Percentiles rank a stretch among this genome's conserved stretches.
These are phyloP conservation scores for Vaccinium myrtillus DNA, from an alignment of 148 eudicot genomes.

Conservation along the genomic window DNA sequence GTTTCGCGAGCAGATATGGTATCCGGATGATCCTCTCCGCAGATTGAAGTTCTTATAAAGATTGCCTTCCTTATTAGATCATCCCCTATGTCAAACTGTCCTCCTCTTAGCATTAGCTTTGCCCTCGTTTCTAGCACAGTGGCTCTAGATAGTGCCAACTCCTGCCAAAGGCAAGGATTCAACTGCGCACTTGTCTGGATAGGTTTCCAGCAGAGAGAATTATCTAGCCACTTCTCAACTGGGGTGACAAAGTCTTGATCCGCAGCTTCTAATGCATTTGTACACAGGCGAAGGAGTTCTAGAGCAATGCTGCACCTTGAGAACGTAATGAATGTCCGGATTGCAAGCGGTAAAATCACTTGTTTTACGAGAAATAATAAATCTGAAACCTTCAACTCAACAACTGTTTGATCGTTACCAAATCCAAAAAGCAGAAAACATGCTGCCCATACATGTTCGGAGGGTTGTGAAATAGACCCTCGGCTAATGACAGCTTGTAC, in stretches of 20 bases:
- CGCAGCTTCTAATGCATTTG: slow-evolving; percentile 80
- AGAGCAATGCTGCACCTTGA: slow-evolving; percentile 78
- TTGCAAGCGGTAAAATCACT: slow-evolving; percentile 72
- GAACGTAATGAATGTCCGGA: slow-evolving; percentile 68
- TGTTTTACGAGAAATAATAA: slow-evolving; percentile 65
- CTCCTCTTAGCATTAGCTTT: slow-evolving; percentile 93
- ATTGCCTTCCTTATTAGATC: slow-evolving; percentile 88
- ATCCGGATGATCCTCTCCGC: slow-evolving; percentile 87
- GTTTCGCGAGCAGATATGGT: slow-evolving; percentile 82
- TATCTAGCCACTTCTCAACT: slow-evolving; percentile 83
- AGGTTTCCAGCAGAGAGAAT: slow-evolving; percentile 86
- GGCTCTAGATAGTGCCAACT: slow-evolving; percentile 79
- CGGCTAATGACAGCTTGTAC: slow-evolving; percentile 67
- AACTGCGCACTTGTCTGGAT: slow-evolving; percentile 83
- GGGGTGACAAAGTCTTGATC: slow-evolving; percentile 88
- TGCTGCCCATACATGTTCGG: slow-evolving; percentile 90
- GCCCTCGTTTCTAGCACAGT: slow-evolving; percentile 87
- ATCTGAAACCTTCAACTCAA: slow-evolving; percentile 75
- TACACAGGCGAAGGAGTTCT: slow-evolving; percentile 87
- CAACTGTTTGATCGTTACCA: slow-evolving; percentile 68
- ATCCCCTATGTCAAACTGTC: slow-evolving; percentile 85
- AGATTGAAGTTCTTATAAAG: slow-evolving; percentile 83
- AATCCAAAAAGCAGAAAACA: slow-evolving; percentile 81
- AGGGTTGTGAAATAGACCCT: slow-evolving; percentile 41
- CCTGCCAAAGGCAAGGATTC: slow-evolving; percentile 89